phyloP scores from a whole-genome alignment of 768 basidiomycete species.

The Amanita rubescens region DNA sequence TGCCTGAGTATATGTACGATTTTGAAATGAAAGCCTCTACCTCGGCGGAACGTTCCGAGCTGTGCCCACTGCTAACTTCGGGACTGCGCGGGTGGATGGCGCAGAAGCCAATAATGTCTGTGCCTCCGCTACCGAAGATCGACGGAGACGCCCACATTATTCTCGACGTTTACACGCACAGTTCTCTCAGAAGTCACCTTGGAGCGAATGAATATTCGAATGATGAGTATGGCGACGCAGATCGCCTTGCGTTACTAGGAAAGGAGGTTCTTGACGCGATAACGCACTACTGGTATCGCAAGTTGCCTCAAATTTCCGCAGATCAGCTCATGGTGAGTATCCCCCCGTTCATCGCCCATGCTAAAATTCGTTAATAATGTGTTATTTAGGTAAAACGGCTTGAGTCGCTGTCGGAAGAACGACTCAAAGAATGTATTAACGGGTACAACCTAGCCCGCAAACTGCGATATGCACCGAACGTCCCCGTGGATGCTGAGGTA shows the following conservation, averaged over 20 bases:
- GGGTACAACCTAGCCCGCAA: constrained; percentile 45
- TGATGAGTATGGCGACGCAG: constrained; percentile 49
- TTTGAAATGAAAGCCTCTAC: too few relatives aligned
- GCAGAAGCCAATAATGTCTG: constrained; percentile 11
- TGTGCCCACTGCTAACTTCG: too few relatives aligned
- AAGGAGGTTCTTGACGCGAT: constrained; percentile 41
- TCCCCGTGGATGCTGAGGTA: constrained; percentile 23
- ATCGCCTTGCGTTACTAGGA: constrained; percentile 56
- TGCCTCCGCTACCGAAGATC: constrained; percentile 48
- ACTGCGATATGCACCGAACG: constrained; percentile 39
- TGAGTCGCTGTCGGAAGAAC: constrained; percentile 4
- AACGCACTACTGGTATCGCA: constrained; percentile 41
- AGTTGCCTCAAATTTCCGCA: constrained; percentile 34
- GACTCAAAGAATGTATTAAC: not conserved
- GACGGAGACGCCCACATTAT: constrained; percentile 45
- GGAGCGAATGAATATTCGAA: constrained; percentile 17
- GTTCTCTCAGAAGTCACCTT: constrained; percentile 24
- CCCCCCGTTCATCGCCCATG: constrained; percentile 1
- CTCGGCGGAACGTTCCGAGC: not conserved
- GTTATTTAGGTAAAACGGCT: not conserved
- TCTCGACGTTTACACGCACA: constrained; percentile 53
- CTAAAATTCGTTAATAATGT: too few relatives aligned
- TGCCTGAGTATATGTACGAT: too few relatives aligned
- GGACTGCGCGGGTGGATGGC: too few relatives aligned
- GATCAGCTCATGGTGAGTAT: constrained; percentile 37